Base-by-base conservation (phyloP, 1,139 yeast genomes). In the Yamadazyma aaseri region DNA sequence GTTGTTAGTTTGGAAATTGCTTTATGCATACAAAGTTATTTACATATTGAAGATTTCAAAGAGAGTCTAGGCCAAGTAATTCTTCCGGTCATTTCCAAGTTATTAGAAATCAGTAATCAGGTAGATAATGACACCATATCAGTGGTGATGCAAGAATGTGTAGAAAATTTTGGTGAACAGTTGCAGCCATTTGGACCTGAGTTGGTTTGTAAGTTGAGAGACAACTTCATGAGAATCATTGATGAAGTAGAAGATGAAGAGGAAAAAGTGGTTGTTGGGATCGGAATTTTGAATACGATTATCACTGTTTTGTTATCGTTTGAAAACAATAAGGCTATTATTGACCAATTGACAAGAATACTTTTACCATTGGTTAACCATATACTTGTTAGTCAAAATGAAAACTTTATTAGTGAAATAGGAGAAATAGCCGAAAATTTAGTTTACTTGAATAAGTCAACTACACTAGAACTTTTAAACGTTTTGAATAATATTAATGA, bases 81-180 rank as follows among this genome's bases (percentile, higher is more conserved):
- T 36, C 76, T 92, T 21, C 86, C 86, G 27, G 80, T 90, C 3
- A 86, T 92, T 89, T 86, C 87, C 38, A 80, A 77, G 46, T 64
- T 92, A 38, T 66, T 92, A 47, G 78, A 76, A 17, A 63, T 92
- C 31, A 82, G 95, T 6, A 84, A 86, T 53, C 82, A 82, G 44
- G 78, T 90, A 42, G 98, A 92, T 50, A 81, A 84, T 42, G 98
- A 92, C 55, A 78, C 92, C 2, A 74, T 92, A 24, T 79, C 95
- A 12, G 86, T 84, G 23, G 96, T 92, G 11, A 87, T 92, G 85
- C 97, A 92, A 63, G 97, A 90, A 50, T 83, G 95, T 56, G 97
- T 92, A 16, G 97, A 90, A 51, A 79, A 76, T 38, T 92, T 84
- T 57, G 74, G 95, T 3, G 86, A 81, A 46, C 95, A 90, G 58